These are phyloP conservation scores for Aspergillus leporis DNA, from an alignment of 495 filamentous ascomycete species.

Conservation along the genomic window DNA sequence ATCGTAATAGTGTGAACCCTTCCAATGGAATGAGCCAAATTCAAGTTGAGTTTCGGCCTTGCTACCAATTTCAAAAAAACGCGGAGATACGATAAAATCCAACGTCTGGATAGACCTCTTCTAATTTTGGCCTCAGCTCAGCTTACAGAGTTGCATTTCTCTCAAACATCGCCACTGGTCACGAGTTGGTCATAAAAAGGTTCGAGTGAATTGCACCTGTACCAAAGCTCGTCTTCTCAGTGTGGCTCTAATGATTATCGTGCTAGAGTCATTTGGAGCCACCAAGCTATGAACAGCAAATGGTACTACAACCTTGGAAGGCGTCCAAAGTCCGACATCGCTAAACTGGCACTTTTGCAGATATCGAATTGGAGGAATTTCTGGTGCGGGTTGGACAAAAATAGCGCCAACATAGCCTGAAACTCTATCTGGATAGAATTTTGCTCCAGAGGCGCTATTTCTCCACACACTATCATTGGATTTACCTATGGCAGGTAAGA, in stretches of 20 bases:
- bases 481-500: background rate
- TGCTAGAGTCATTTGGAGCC: background rate
- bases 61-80: background rate
- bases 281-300: conserved; percentile 6
- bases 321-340: conserved; percentile 3
- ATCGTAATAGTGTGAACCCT: conserved; percentile 10
- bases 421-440: conserved; percentile 2
- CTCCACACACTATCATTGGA: background rate
- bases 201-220: background rate
- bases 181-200: background rate
- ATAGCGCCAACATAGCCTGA: conserved; percentile 3
- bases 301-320: background rate
- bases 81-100: background rate
- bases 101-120: background rate
- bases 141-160: background rate
- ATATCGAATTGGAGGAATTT: background rate
- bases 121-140: background rate
- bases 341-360: background rate
- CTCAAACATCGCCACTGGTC: background rate
- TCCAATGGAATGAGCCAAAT: conserved; percentile 5
- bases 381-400: background rate
- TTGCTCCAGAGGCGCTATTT: background rate
- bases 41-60: background rate
- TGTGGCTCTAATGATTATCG: background rate
- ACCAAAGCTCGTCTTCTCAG: background rate